phyloP scores from a whole-genome alignment of 106 monocot species.

The Allium cepa region DNA sequence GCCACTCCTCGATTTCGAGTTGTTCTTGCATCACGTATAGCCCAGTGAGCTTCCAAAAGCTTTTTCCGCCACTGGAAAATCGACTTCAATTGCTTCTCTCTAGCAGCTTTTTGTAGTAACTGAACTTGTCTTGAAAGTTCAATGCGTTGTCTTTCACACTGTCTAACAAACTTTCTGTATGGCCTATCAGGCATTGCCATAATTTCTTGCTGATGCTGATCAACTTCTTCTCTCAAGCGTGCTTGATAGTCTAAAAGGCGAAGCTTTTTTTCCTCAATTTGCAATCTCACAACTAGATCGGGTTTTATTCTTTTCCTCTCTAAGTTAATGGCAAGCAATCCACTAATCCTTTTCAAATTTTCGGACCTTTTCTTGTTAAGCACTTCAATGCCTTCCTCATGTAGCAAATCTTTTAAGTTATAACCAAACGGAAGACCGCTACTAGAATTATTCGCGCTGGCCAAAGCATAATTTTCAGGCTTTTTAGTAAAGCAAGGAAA shows the following conservation, averaged over 20 bases:
- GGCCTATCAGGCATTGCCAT: conserved; percentile 88
- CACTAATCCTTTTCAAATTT: conserved; percentile 65
- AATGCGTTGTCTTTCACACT: conserved; percentile 74
- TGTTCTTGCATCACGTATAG: conserved; percentile 88
- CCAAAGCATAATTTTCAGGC: conserved; percentile 40
- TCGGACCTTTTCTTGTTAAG: conserved; percentile 73
- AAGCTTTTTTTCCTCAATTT: conserved; percentile 94
- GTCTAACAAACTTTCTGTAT: conserved; percentile 79
- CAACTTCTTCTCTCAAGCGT: conserved; percentile 82
- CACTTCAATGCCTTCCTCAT: conserved; percentile 56
- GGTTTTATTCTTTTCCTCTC: conserved; percentile 83
- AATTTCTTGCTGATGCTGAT: conserved; percentile 88
- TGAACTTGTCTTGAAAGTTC: conserved; percentile 87
- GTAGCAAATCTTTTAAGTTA: conserved; percentile 76
- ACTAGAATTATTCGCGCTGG: conserved; percentile 30
- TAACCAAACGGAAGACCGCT: conserved; percentile 54
- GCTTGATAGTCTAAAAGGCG: conserved; percentile 73
- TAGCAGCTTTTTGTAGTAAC: conserved; percentile 53
- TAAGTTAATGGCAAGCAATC: conserved; percentile 65
- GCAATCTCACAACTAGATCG: conserved; percentile 73
- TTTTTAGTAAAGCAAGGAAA: conserved; percentile 84
- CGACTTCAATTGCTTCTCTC: conserved; percentile 83
- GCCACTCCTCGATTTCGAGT: conserved; percentile 80
- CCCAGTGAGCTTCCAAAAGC: conserved; percentile 93
- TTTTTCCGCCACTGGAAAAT: conserved; percentile 95